Evolutionary conservation across 305 asterid species (phyloP), one percentile per base, ranked within the genome.

Genomic region (Monarda citriodora): DNA sequence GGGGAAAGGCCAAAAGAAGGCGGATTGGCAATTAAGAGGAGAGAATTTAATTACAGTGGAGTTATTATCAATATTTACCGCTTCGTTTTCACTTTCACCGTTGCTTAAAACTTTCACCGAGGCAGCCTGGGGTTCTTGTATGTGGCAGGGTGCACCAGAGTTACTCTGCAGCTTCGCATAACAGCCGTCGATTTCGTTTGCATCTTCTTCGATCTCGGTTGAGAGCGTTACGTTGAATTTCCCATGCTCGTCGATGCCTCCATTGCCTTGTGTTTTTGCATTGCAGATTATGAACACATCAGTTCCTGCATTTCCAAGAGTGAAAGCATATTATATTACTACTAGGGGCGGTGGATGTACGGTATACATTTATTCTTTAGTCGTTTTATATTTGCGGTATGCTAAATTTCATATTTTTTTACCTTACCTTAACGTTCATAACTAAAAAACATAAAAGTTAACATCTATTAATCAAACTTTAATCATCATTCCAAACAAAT

Each of bases 1-100:
- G 44, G 71, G 56, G 26, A 52, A 45, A 54, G 87, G 81, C 81
- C 83, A 76, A 56, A 79, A 69, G 71, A 75, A 64, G 41, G 77
- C 75, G 29, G 96, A 77, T 68, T 78, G 79, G 73, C 94, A 79
- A 26, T 77, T 55, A 2, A 52, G 18, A 13, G 89, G 78, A 9
- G 86, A 81, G 64, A 85, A 77, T 37, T 69, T 59, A 4, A 75
- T 42, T 10, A 46, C 63, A 13, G 64, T 67, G 7, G 57, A 72
- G 25, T 14, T 64, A 11, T 29, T 29, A 29, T 29, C 60, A 12
- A 60, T 31, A 15, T 48, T 41, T 12, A 61, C 51, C 10, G 58
- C 32, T 29, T 29, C 32, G 7, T 29, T 36, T 46, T 61, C 52
- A 1, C 10, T 47, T 47, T 47, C 15, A 20, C 15, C 52, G 52